Conservation (phyloP, 2,329 filamentous ascomycete species). For the Pseudocercospora crystallina region DNA sequence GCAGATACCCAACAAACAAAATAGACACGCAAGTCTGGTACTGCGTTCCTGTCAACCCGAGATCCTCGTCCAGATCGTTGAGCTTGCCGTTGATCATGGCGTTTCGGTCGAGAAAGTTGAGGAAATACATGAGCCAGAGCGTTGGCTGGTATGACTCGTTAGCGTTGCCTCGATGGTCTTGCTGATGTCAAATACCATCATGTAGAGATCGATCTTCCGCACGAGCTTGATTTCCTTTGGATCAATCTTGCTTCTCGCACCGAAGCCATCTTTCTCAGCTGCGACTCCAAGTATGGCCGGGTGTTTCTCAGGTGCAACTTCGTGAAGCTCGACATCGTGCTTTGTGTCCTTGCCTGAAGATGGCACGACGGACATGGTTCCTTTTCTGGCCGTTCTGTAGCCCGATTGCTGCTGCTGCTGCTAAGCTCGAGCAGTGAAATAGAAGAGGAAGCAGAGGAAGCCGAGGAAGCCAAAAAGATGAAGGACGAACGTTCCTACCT, state of each 20-base stretch:
- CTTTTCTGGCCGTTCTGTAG: too few relatives aligned
- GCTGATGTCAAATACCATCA: slow-evolving; percentile 4
- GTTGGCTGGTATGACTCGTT: not conserved
- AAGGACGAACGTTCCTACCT: too few relatives aligned
- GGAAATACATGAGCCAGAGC: slow-evolving; percentile 17
- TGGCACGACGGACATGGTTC: too few relatives aligned
- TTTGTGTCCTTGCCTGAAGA: slow-evolving; percentile 5
- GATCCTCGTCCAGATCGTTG: slow-evolving; percentile 20
- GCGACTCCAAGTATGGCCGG: slow-evolving; percentile 1
- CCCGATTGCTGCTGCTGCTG: too few relatives aligned
- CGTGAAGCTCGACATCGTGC: slow-evolving; percentile 4
- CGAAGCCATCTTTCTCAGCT: slow-evolving; percentile 9
- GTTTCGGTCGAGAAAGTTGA: slow-evolving; percentile 22
- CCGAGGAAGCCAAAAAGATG: too few relatives aligned
- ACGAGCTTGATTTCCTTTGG: slow-evolving; percentile 11
- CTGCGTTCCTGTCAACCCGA: slow-evolving; percentile 12
- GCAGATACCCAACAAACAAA: slow-evolving; percentile 11
- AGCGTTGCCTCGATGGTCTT: not conserved
- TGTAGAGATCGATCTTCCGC: slow-evolving; percentile 10
- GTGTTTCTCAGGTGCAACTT: slow-evolving; percentile 4
- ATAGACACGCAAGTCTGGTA: slow-evolving; percentile 13
- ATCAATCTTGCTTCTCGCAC: slow-evolving; percentile 12
- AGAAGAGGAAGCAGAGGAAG: too few relatives aligned
- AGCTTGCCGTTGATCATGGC: slow-evolving; percentile 22
- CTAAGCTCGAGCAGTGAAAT: too few relatives aligned